These are phyloP conservation scores for Periglandula ipomoeae DNA, from an alignment of 2,329 filamentous ascomycete species.

Conservation along the genomic window DNA sequence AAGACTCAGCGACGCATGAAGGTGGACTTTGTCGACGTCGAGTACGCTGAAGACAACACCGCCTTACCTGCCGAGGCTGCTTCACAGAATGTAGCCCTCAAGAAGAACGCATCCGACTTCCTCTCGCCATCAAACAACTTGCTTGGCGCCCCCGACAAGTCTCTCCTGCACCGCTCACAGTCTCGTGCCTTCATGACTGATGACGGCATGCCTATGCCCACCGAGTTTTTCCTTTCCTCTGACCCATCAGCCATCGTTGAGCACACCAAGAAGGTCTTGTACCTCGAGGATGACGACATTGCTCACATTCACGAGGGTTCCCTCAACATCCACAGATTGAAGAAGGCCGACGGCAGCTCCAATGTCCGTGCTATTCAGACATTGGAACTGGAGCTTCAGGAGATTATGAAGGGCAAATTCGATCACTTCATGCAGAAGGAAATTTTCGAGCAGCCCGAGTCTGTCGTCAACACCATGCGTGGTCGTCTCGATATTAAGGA, in stretches of 20 bases:
- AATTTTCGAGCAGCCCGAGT: constrained; percentile 99
- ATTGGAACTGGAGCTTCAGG: constrained; percentile 95
- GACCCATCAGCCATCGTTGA: constrained; percentile 97
- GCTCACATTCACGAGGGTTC: constrained; percentile 98
- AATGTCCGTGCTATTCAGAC: constrained; percentile 98
- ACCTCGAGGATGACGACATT: constrained; percentile 99
- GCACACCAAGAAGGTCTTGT: constrained; percentile 99
- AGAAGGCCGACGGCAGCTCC: constrained; percentile 92
- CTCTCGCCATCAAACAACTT: constrained; percentile 52
- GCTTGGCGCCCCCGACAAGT: constrained; percentile 91
- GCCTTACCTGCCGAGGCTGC: constrained; percentile 87
- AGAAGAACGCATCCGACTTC: constrained; percentile 69
- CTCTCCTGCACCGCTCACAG: constrained; percentile 93
- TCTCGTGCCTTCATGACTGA: constrained; percentile 98
- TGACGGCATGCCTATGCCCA: constrained; percentile 94
- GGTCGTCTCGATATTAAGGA: constrained; percentile 89
- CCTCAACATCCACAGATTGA: constrained; percentile 96
- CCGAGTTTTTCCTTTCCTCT: constrained; percentile 98
- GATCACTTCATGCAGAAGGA: constrained; percentile 99
- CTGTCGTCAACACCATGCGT: constrained; percentile 99
- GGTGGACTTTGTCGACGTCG: constrained; percentile 99
- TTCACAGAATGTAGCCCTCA: constrained; percentile 91
- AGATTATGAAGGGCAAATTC: constrained; percentile 99
- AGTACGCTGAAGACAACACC: constrained; percentile 80
- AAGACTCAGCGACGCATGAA: constrained; percentile 99